phyloP scores from a whole-genome alignment of 257 asterid genomes.

The Knoxia roxburghii region DNA sequence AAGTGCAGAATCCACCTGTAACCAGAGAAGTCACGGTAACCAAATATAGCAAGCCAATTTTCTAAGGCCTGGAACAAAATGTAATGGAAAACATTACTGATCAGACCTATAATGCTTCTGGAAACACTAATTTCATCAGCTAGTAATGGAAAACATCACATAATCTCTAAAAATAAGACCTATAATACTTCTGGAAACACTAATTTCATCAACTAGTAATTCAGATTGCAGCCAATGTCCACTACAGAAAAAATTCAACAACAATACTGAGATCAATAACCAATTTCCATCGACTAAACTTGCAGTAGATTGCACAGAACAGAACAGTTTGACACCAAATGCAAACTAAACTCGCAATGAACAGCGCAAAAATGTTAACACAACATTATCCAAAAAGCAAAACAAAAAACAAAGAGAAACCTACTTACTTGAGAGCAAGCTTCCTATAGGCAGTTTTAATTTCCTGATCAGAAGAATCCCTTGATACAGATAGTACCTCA shows the following conservation, averaged over 20 bases:
- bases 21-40: neutral
- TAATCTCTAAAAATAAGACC: no score
- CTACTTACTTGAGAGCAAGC: constrained; percentile 90
- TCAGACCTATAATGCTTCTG: no score
- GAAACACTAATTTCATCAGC: no score
- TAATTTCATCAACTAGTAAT: neutral
- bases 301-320: neutral
- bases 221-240: constrained; percentile 1
- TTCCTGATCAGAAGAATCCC: constrained; percentile 93
- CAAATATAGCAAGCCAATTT: neutral
- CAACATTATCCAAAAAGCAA: neutral
- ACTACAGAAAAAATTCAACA: constrained; percentile 5
- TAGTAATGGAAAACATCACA: no score
- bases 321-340: neutral
- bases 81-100: no score
- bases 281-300: neutral
- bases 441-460: constrained; percentile 94
- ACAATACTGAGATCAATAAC: constrained; percentile 5
- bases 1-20: neutral
- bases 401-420: neutral
- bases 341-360: neutral
- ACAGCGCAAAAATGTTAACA: neutral
- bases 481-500: constrained; percentile 80
- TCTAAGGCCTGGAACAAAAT: neutral
- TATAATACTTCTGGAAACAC: neutral